Evolutionary conservation across 208 protist species (phyloP).

Genomic region (Leishmania tarentolae): DNA sequence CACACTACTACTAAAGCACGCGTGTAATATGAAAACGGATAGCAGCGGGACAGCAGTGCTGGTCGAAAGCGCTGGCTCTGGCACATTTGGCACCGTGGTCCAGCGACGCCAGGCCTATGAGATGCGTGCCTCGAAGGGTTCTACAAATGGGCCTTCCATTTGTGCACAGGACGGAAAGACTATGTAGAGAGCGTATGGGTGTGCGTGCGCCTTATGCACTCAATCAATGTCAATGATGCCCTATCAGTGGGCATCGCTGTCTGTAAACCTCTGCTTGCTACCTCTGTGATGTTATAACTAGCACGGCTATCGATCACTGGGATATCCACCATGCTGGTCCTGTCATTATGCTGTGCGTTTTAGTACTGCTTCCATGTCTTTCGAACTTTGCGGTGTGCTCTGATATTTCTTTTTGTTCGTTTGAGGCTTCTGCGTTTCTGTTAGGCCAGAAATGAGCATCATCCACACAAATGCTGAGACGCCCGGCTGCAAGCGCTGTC

Average conservation of each 20-base stretch:
- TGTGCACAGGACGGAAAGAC: not conserved
- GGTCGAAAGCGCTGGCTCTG: slow-evolving; percentile 71
- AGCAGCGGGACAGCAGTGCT: slow-evolving; percentile 71
- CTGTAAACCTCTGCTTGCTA: not conserved
- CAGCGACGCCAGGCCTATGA: slow-evolving; percentile 58
- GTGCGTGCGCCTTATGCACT: not conserved
- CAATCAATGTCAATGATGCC: not conserved
- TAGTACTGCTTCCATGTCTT: not conserved
- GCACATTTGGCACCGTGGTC: slow-evolving; percentile 76
- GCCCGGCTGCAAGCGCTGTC: not conserved
- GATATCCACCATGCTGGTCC: not conserved
- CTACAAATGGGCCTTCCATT: not conserved
- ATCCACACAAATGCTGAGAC: not conserved
- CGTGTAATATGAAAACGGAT: slow-evolving; percentile 84
- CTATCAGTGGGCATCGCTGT: not conserved
- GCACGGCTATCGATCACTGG: not conserved
- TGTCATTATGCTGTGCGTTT: not conserved
- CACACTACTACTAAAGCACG: slow-evolving; percentile 84
- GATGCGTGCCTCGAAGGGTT: slow-evolving; percentile 9
- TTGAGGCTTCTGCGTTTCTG: not conserved
- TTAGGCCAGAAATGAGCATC: not conserved
- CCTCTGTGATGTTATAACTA: not conserved
- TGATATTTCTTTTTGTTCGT: not conserved
- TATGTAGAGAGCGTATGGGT: not conserved
- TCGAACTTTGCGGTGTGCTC: not conserved